Evolutionary conservation across 768 basidiomycete genomes (phyloP), one percentile per base, ranked within the genome.

Genomic region (Psilocybe tampanensis): DNA sequence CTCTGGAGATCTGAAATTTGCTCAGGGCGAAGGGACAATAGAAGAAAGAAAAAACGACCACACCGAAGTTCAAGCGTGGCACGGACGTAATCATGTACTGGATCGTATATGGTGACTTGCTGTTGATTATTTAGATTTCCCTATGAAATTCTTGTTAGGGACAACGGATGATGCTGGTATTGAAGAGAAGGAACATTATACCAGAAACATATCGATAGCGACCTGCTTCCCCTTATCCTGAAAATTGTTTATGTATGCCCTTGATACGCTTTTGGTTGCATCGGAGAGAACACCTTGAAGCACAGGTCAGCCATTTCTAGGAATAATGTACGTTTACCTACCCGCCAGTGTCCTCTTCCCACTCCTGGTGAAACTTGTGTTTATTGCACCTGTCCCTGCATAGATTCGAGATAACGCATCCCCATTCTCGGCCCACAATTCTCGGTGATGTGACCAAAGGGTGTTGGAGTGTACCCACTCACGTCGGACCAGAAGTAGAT

Each of bases 191-290:
- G 8, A 58, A 54, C 72, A 6, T 39, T 86, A 43, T 53, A 95
- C 96, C 65, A 99, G 78, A 65, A 98, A 91, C 83, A 94, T 90
- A 68, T 99, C 97, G 58, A 98, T 98, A 0, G 95, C 94, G 2
- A 83, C 71, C 66, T 99, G 97, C 69, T 99, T 99, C 34, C 83
- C 86, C 69, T 92, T 92, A 69, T 99, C 97, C 65, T 95, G 91
- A 68, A 99, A 97, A 68, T 98, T 98, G 66, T 95, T 97, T 66
- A 98, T 96, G 66, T 98, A 99, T 34, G 95, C 95, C 58, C 96
- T 85, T 2, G 92, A 94, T 29, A 94, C 90, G 65, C 92, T 95
- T 71, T 99, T 99, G 3, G 94, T 96, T 3, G 96, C 97, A 74
- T 99, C 95, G 5, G 94, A 95, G 21, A 99, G 73, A 41, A 98